phyloP scores from a whole-genome alignment of 78 protist species.

The Mastigamoeba balamuthi region DNA sequence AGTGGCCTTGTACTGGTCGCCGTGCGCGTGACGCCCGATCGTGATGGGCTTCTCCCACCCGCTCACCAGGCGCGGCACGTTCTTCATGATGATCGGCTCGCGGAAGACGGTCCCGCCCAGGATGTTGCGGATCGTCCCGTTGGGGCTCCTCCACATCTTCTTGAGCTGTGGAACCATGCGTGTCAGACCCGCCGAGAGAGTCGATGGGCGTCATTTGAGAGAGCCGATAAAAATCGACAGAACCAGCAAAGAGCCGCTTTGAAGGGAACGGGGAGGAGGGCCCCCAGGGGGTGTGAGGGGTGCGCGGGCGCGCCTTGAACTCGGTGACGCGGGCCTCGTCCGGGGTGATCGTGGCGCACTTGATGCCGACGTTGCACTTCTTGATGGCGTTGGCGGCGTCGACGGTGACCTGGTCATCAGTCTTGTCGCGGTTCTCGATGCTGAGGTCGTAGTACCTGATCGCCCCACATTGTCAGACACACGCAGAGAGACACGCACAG shows the following conservation, averaged over 20 bases:
- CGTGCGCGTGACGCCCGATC: constrained; percentile 86
- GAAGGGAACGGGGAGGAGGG: not conserved
- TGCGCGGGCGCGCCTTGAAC: not conserved
- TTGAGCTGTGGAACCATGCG: too few relatives aligned
- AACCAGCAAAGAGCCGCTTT: not conserved
- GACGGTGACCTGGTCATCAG: constrained; percentile 67
- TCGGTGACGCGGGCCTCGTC: constrained; percentile 80
- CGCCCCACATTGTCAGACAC: not conserved
- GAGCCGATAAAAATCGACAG: not conserved
- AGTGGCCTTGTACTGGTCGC: constrained; percentile 81
- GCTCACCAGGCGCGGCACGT: constrained; percentile 79
- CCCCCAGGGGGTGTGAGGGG: not conserved
- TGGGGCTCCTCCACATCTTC: constrained; percentile 89
- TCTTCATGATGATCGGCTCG: constrained; percentile 80
- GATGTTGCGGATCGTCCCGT: constrained; percentile 74
- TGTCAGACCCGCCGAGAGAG: too few relatives aligned
- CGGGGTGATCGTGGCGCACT: constrained; percentile 96
- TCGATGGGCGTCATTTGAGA: not conserved
- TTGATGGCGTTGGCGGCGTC: constrained; percentile 83
- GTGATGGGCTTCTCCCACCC: constrained; percentile 83
- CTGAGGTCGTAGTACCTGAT: constrained; percentile 66
- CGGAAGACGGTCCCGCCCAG: constrained; percentile 87
- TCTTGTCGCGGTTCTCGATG: constrained; percentile 56
- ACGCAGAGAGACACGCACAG: too few relatives aligned
- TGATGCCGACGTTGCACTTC: constrained; percentile 75